A percentile compares a stretch with the other conserved stretches of the same genome.
Evolutionary conservation across 2,329 filamentous ascomycete genomes (phyloP).

Genomic region (Aspergillus piperis): DNA sequence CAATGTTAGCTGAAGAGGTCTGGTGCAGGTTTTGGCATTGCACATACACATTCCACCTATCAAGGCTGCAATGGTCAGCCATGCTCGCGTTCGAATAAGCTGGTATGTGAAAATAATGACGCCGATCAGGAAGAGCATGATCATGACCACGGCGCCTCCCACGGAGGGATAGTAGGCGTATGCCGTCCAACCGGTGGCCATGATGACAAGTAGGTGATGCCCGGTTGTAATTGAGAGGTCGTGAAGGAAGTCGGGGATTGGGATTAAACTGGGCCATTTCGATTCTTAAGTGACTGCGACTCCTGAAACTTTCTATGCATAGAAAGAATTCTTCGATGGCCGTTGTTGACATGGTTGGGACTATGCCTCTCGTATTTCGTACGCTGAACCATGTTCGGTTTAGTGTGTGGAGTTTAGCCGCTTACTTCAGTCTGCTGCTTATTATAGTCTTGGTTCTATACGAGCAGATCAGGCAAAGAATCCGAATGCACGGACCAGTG

Average conservation of each 20-base stretch:
- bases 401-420: background rate
- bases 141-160: constrained; percentile 2
- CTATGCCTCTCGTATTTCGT: constrained; percentile 1
- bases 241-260: background rate
- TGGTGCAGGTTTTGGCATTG: background rate
- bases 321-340: background rate
- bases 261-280: background rate
- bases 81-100: constrained; percentile 5
- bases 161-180: constrained; percentile 8
- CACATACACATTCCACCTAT: background rate
- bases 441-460: no score
- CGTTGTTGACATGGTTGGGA: background rate
- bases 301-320: background rate
- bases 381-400: background rate
- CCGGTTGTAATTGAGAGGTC: background rate
- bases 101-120: background rate
- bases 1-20: background rate
- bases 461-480: no score
- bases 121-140: constrained; percentile 1
- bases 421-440: no score
- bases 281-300: background rate
- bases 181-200: constrained; percentile 4
- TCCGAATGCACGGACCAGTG: no score
- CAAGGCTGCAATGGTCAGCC: constrained; percentile 6
- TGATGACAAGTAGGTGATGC: background rate